phyloP scores from a whole-genome alignment of 306 rosid species.

The Pterocarpus macrocarpus region DNA sequence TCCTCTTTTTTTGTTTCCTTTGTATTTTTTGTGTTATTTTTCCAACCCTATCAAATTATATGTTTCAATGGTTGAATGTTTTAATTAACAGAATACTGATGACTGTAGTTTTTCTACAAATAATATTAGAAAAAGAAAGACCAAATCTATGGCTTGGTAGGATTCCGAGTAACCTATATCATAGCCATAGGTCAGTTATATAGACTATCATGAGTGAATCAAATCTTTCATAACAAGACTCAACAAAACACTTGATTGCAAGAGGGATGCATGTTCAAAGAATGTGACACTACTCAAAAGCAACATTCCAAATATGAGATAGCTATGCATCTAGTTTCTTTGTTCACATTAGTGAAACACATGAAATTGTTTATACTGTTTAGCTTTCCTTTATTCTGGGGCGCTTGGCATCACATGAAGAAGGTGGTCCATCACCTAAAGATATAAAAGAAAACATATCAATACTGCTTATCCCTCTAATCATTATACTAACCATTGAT shows the following conservation, averaged over 20 bases:
- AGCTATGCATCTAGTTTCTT: conserved; percentile 49
- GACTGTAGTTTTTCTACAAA: not conserved
- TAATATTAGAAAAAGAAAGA: not conserved
- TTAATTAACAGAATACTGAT: not conserved
- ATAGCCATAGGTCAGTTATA: conserved; percentile 34
- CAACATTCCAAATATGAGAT: conserved; percentile 65
- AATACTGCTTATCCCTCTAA: not conserved
- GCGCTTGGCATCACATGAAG: conserved; percentile 65
- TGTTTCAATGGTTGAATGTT: not conserved
- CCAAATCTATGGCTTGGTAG: conserved; percentile 38
- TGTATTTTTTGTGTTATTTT: no score
- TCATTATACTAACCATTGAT: conserved; percentile 43
- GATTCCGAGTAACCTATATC: conserved; percentile 10
- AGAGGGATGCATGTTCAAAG: conserved; percentile 55
- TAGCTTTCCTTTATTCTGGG: conserved; percentile 43
- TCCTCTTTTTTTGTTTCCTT: not conserved
- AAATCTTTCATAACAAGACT: conserved; percentile 48
- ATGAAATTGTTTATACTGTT: conserved; percentile 41
- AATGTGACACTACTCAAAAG: conserved; percentile 55
- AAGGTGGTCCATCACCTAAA: conserved; percentile 59
- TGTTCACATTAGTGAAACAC: conserved; percentile 42
- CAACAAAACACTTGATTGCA: not conserved
- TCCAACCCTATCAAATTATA: not conserved
- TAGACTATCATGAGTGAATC: conserved; percentile 45
- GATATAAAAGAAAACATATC: not conserved